A percentile compares a stretch with the other conserved stretches of the same genome.
These are phyloP conservation scores for Boletus rubescentipes DNA, from an alignment of 768 basidiomycete genomes.

Conservation along the genomic window DNA sequence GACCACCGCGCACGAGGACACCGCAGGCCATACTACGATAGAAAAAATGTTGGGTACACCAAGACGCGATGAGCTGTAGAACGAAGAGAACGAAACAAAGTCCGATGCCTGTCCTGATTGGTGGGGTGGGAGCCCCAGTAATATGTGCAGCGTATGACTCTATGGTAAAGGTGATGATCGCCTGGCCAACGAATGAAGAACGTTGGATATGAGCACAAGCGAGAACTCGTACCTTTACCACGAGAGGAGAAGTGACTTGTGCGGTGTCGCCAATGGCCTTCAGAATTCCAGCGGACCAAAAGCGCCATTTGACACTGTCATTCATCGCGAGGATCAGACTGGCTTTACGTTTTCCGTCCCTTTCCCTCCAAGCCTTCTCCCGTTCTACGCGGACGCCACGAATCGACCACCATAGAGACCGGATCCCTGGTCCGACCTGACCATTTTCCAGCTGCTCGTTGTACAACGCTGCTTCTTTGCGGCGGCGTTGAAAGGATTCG, in stretches of 20 bases:
- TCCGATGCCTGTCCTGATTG: conserved; percentile 63
- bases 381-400: conserved; percentile 46
- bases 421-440: conserved; percentile 55
- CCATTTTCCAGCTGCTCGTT: conserved; percentile 69
- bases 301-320: conserved; percentile 74
- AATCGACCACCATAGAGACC: conserved; percentile 59
- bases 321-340: conserved; percentile 72
- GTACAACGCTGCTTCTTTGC: conserved; percentile 59
- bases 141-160: conserved; percentile 55
- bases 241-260: conserved; percentile 70
- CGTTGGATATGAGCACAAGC: background rate
- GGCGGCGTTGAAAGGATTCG: conserved; percentile 60
- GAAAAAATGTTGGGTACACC: conserved; percentile 82
- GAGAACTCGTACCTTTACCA: conserved; percentile 68
- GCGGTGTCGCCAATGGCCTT: conserved; percentile 67
- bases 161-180: conserved; percentile 68
- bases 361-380: conserved; percentile 64
- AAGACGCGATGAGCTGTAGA: conserved; percentile 64
- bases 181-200: conserved; percentile 36
- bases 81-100: conserved; percentile 66
- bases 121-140: conserved; percentile 37
- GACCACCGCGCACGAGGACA: conserved; percentile 76
- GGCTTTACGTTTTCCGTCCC: conserved; percentile 58
- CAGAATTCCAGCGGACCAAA: conserved; percentile 67
- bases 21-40: conserved; percentile 73